Evolutionary conservation across 2,329 filamentous ascomycete genomes (phyloP).

Genomic region (Colletotrichum sp.): DNA sequence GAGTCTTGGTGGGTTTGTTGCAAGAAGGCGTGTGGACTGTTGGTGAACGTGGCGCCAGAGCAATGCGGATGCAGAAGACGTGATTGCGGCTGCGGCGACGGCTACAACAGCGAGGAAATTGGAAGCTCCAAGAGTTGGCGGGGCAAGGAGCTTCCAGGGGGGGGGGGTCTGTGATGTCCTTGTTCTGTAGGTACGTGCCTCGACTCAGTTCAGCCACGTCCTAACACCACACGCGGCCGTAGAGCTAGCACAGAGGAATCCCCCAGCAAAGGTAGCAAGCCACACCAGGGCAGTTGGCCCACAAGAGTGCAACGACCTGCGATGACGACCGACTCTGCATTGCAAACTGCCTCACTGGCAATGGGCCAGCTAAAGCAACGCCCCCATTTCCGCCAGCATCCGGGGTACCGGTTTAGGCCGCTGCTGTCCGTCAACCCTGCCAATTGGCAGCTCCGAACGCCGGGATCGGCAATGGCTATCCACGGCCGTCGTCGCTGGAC

Average conservation of each 20-base stretch:
- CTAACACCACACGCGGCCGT: background rate
- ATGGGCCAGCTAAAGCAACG: background rate
- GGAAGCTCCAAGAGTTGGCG: background rate
- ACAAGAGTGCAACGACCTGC: background rate
- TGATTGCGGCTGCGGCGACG: background rate
- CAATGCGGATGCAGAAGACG: background rate
- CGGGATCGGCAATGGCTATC: slow-evolving; percentile 21
- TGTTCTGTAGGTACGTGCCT: background rate
- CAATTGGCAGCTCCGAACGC: slow-evolving; percentile 9
- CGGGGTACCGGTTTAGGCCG: slow-evolving; percentile 19
- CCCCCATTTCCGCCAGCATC: background rate
- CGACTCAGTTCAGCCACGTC: background rate
- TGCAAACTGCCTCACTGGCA: background rate
- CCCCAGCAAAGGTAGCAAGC: background rate
- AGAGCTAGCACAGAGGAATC: background rate
- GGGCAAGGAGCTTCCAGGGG: background rate
- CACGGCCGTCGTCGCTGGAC: slow-evolving; percentile 11
- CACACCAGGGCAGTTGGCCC: background rate
- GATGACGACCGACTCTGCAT: background rate
- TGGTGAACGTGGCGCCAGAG: background rate
- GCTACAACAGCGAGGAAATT: background rate
- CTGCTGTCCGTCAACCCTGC: slow-evolving; percentile 1
- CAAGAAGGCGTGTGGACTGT: background rate
- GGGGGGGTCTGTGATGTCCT: background rate
- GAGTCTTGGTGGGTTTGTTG: background rate